Evolutionary conservation across 257 asterid species (phyloP).

Genomic region (Capsicum pubescens): DNA sequence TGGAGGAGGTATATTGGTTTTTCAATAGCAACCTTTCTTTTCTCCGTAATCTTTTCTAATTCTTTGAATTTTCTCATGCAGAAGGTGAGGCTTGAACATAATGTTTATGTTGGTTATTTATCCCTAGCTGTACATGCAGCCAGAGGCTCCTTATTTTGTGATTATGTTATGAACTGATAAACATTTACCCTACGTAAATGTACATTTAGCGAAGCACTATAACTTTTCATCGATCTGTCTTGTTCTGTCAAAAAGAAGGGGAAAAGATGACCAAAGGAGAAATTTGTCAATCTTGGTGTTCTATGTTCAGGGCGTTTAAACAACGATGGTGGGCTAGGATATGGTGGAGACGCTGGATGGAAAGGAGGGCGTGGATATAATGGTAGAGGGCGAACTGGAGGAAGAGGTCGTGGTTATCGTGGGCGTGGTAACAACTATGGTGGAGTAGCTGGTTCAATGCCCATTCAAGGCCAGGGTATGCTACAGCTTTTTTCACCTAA

Average conservation of each 20-base stretch:
- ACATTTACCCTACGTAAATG: neutral
- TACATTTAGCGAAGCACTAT: neutral
- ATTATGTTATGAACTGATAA: neutral
- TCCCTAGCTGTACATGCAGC: neutral
- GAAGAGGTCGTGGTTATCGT: conserved; percentile 24
- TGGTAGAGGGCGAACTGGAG: conserved; percentile 30
- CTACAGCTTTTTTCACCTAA: neutral
- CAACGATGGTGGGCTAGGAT: conserved; percentile 22
- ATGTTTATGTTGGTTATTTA: neutral
- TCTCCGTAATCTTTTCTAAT: neutral
- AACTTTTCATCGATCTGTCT: neutral
- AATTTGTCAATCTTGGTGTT: neutral
- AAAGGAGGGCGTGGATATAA: conserved; percentile 29
- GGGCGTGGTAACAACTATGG: conserved; percentile 28
- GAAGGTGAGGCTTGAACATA: neutral
- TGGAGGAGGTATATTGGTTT: conserved; percentile 28
- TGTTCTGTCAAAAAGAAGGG: neutral
- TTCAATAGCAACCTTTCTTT: neutral
- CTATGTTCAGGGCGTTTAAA: conserved; percentile 22
- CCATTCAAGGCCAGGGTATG: conserved; percentile 30
- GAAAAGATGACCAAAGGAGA: neutral
- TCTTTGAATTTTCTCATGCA: conserved; percentile 4
- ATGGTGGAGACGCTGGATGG: conserved; percentile 31
- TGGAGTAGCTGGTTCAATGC: conserved; percentile 15
- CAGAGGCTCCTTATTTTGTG: neutral